Base-by-base conservation (phyloP, 2,329 filamentous ascomycete species). In the Aspergillus sp. region DNA sequence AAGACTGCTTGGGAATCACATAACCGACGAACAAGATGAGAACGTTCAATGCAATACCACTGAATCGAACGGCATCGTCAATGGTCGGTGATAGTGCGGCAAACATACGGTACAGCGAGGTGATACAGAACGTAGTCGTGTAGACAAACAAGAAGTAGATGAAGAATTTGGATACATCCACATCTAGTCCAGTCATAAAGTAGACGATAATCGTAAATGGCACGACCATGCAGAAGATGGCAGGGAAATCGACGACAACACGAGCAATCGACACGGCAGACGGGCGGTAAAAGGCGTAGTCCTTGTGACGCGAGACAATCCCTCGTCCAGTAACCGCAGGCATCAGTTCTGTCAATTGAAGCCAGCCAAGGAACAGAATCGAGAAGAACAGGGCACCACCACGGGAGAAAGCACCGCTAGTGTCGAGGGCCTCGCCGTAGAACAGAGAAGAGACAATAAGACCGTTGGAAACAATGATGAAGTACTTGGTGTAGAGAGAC, bases 371-470 rank as follows among this genome's bases (percentile, higher is more conserved):
- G 65, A 86, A 83, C 28, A 85, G 61, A 49, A 85, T 81, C 1
- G 78, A 81, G 66, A 85, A 85, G 72, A 86, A 85, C 7, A 81
- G 64, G 6, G 77, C 72, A 60, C 83, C 82, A 6, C 82, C 79
- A 52, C 82, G 73, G 5, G 75, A 69, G 61, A 86, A 86, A 9
- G 81, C 78, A 31, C 82, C 82, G 33, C 69, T 72, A 1, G 81
- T 83, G 53, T 78, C 72, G 5, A 75, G 56, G 0, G 78, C 68
- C 58, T 83, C 73, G 9, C 80, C 86, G 56, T 89, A 88, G 67
- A 93, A 93, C 12, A 93, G 73, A 2, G 84, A 88, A 2, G 86
- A 85, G 42, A 90, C 83, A 48, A 94, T 87, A 7, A 94, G 73
- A 43, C 68, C 78, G 61, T 88, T 87, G 45, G 83, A 77, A 45